phyloP scores from a whole-genome alignment of 176 grass and related monocot species.

The Echinochloa phyllopogon region DNA sequence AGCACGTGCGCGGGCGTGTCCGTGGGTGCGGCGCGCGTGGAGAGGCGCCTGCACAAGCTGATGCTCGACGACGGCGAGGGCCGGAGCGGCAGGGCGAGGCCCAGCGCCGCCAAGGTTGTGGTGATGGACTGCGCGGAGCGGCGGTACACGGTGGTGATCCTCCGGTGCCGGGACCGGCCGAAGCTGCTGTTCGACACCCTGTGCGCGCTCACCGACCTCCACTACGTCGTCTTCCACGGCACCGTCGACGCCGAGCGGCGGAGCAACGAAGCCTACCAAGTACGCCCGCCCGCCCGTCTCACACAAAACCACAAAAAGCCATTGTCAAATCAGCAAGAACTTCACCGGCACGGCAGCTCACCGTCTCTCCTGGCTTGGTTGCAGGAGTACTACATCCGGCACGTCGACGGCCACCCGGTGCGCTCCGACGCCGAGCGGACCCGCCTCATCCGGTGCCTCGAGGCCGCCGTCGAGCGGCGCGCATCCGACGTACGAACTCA shows the following conservation, averaged over 20 bases:
- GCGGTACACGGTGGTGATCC: conserved; percentile 62
- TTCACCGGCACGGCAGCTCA: not conserved
- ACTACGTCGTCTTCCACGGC: conserved; percentile 77
- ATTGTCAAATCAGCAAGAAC: not conserved
- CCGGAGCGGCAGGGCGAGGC: not conserved
- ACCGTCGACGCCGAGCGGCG: conserved; percentile 56
- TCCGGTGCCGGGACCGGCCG: conserved; percentile 57
- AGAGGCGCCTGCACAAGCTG: conserved; percentile 66
- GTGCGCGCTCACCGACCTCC: conserved; percentile 63
- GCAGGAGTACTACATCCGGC: conserved; percentile 80
- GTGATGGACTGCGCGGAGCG: conserved; percentile 62
- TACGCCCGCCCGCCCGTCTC: not conserved
- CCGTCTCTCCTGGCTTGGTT: not conserved
- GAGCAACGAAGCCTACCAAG: conserved; percentile 66
- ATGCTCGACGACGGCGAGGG: conserved; percentile 51
- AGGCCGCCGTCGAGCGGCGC: conserved; percentile 65
- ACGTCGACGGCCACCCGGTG: conserved; percentile 58
- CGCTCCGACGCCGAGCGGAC: conserved; percentile 51
- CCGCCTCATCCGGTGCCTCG: conserved; percentile 56
- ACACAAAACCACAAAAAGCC: not conserved
- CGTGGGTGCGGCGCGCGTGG: conserved; percentile 20
- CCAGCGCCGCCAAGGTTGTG: conserved; percentile 9
- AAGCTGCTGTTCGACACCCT: conserved; percentile 76
- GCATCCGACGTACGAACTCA: conserved; percentile 41
- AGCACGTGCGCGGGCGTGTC: conserved; percentile 33